Base-by-base conservation (phyloP, 306 rosid genomes). In the Sindora glabra region DNA sequence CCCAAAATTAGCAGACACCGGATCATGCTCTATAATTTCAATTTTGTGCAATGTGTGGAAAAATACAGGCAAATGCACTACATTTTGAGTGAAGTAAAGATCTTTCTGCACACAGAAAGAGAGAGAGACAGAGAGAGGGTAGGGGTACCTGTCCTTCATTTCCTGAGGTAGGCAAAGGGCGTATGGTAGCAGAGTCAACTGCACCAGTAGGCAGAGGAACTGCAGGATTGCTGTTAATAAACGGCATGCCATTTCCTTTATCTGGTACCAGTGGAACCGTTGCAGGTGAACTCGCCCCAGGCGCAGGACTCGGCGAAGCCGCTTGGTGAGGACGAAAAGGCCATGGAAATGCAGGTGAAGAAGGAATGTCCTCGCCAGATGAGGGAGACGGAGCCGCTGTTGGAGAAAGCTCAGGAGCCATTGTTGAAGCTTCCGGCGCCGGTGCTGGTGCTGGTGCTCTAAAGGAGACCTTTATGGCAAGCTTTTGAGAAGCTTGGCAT, bases 131-230 rank as follows among this genome's bases (percentile, higher is more conserved):
- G 23, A 8, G 27, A 26, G 37, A 29, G 29, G 39, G 8, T 45
- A 51, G 39, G 54, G 56, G 56, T 44, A 81, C 96, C 95, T 83
- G 75, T 66, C 70, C 54, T 34, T 61, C 74, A 59, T 83, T 70
- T 51, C 69, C 69, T 27, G 98, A 91, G 57, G 85, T 83, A 15
- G 87, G 79, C 3, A 83, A 1, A 53, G 98, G 96, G 34, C 85
- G 79, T 21, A 91, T 85, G 9, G 96, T 91, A n/a, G 96, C 89
- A 39, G 98, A 88, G 71, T 91, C 98, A 6, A 91, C 96, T 78
- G 85, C 98, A 34, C 86, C 96, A 14, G 98, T 91, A 6, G 98
- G 98, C 17, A 91, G 75, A 71, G 98, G 98, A 62, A 91, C 95
- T 14, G 98, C 98, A 51, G 98, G 98, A 48, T 91, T 91, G 52